Base-by-base conservation (phyloP, 2,329 filamentous ascomycete genomes). In the Cryphonectria parasitica region DNA sequence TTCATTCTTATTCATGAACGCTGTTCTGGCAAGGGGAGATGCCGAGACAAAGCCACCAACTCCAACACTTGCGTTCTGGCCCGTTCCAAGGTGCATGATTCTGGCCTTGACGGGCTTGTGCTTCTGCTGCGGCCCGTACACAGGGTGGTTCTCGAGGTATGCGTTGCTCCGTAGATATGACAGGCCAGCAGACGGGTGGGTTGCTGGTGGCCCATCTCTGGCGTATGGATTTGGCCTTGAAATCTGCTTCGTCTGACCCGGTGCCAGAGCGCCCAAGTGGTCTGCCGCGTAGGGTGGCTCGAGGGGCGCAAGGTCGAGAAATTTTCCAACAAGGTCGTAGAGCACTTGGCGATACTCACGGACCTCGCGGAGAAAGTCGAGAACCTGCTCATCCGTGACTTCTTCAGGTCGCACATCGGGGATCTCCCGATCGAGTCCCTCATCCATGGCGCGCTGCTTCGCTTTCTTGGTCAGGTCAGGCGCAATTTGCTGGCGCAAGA, bases 171-270 rank as follows among this genome's bases (percentile, higher is more conserved):
- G 86, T 69, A 90, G 80, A 78, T 90, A 90, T 68, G 88, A 89
- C 67, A 90, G 81, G 71, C 88, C 88, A 43, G 86, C 89, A 19
- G 88, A 90, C 4, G 89, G 89, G 74, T 90, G 88, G 28, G 86
- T 88, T 10, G 83, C 81, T 0, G 88, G 89, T n/a, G 88, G 88
- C 1, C 88, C 88, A 19, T 80, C 77, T 64, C 81, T 80, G 15
- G 84, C 83, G 73, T 88, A 89, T 0, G 85, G 85, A 72, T 78
- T 83, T 39, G 74, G 74, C 25, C 68, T 77, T 11, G 79, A 75
- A 11, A 74, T 72, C n/a, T 64, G 34, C 60, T 74, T 75, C 3
- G 74, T 49, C n/a, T 68, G 72, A 28, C 64, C 71, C 3, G 75
- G 72, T 74, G 71, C 4, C 75, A 74, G 31, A 0, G 3, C 13